A percentile compares a stretch with the other conserved stretches of the same genome.
These are phyloP conservation scores for Xylariaceae sp. DNA, from an alignment of 2,329 filamentous ascomycete genomes.

Conservation along the genomic window DNA sequence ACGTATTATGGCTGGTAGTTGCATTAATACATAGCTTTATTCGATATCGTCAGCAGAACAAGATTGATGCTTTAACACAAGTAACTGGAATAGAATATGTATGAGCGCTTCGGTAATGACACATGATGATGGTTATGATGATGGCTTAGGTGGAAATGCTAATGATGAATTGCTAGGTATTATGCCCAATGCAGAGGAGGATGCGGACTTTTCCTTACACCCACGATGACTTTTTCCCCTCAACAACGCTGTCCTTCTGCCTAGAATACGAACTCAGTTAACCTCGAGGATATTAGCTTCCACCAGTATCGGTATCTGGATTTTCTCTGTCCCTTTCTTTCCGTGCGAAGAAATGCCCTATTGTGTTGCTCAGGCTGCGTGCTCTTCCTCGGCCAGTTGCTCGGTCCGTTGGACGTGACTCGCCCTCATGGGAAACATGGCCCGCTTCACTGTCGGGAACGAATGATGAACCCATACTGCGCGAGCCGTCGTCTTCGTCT, in stretches of 20 bases:
- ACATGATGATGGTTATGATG: not conserved
- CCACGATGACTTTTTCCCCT: not conserved
- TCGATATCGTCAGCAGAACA: constrained; percentile 11
- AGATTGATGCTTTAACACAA: constrained; percentile 6
- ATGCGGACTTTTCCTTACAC: constrained; percentile 3
- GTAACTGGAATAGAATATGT: constrained; percentile 14
- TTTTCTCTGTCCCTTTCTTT: constrained; percentile 27
- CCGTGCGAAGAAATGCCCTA: constrained; percentile 35
- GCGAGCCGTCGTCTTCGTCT: constrained; percentile 29
- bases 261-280: constrained; percentile 9
- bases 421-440: constrained; percentile 22
- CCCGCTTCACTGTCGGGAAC: constrained; percentile 16
- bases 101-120: constrained; percentile 4
- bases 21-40: constrained; percentile 8
- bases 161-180: constrained; percentile 25
- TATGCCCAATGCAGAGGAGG: constrained; percentile 28
- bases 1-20: constrained; percentile 6
- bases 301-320: constrained; percentile 27
- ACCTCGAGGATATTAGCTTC: constrained; percentile 15
- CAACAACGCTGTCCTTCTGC: constrained; percentile 6
- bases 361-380: constrained; percentile 37
- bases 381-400: constrained; percentile 32
- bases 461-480: constrained; percentile 23
- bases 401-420: constrained; percentile 7
- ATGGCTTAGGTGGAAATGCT: constrained; percentile 15